Evolutionary conservation across 2,329 filamentous ascomycete genomes (phyloP).

Genomic region (Aspergillus candidus): DNA sequence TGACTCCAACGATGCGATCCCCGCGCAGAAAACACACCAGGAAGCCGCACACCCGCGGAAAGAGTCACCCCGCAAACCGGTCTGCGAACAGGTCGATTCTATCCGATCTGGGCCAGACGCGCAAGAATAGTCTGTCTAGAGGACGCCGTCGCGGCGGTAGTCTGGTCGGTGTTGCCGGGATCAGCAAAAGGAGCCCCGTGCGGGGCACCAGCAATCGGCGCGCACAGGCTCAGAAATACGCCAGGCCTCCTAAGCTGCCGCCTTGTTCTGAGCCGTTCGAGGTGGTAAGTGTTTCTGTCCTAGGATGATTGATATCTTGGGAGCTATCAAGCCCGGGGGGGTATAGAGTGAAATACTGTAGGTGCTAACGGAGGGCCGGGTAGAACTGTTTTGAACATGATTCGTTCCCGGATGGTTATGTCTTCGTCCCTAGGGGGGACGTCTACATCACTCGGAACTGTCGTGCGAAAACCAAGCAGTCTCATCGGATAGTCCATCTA

Average conservation of each 20-base stretch:
- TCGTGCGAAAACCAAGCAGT: constrained; percentile 31
- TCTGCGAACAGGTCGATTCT: constrained; percentile 10
- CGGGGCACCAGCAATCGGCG: background rate
- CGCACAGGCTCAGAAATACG: constrained; percentile 9
- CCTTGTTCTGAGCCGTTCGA: constrained; percentile 22
- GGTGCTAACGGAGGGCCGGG: constrained; percentile 5
- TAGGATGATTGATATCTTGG: background rate
- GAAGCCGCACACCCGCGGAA: constrained; percentile 5
- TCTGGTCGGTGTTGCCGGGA: constrained; percentile 2
- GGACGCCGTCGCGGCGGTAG: constrained; percentile 2
- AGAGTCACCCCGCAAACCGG: constrained; percentile 6
- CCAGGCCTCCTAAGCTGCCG: constrained; percentile 12
- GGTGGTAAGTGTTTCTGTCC: constrained; percentile 15
- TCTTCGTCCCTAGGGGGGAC: constrained; percentile 39
- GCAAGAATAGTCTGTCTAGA: constrained; percentile 8
- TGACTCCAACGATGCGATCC: constrained; percentile 12
- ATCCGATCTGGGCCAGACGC: constrained; percentile 10
- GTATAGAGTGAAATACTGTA: background rate
- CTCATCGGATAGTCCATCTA: constrained; percentile 26
- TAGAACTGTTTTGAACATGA: constrained; percentile 29
- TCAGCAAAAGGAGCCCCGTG: constrained; percentile 1
- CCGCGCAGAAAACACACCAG: constrained; percentile 9
- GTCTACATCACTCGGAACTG: constrained; percentile 41
- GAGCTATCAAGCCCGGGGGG: background rate
- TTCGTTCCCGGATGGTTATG: constrained; percentile 27